These are phyloP conservation scores for Carex littledalei DNA, from an alignment of 176 grass and related monocot genomes.

Conservation along the genomic window DNA sequence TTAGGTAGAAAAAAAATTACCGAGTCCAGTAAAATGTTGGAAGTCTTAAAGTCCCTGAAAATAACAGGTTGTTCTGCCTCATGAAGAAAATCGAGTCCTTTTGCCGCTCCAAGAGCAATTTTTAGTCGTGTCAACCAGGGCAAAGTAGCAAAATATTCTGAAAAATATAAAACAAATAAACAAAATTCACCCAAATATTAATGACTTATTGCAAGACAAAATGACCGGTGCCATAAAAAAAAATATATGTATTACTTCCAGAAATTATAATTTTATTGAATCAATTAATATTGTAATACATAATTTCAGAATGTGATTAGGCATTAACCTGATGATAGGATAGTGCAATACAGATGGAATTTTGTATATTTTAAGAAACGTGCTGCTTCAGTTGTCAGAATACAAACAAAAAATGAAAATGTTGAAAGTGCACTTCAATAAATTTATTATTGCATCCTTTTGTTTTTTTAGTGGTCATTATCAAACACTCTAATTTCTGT, in stretches of 20 bases:
- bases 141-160: conserved; percentile 62
- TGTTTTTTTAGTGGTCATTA: background rate
- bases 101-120: conserved; percentile 80
- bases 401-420: background rate
- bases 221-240: background rate
- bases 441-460: too few relatives aligned
- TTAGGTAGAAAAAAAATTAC: conserved; percentile 23
- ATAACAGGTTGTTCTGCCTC: conserved; percentile 84
- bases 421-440: background rate
- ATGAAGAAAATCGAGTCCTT: conserved; percentile 86
- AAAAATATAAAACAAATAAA: background rate
- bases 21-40: conserved; percentile 91
- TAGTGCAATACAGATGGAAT: background rate
- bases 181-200: background rate
- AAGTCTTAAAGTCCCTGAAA: conserved; percentile 94
- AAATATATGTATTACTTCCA: background rate
- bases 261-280: background rate
- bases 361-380: background rate
- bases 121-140: conserved; percentile 87
- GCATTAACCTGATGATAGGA: background rate
- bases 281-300: background rate
- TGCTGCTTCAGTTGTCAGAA: background rate
- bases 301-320: background rate
- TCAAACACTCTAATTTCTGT: background rate
- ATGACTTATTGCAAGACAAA: background rate